A percentile compares a stretch with the other conserved stretches of the same genome.
Conservation (phyloP, 805 yeast genomes). For the Ogataea corticis region DNA sequence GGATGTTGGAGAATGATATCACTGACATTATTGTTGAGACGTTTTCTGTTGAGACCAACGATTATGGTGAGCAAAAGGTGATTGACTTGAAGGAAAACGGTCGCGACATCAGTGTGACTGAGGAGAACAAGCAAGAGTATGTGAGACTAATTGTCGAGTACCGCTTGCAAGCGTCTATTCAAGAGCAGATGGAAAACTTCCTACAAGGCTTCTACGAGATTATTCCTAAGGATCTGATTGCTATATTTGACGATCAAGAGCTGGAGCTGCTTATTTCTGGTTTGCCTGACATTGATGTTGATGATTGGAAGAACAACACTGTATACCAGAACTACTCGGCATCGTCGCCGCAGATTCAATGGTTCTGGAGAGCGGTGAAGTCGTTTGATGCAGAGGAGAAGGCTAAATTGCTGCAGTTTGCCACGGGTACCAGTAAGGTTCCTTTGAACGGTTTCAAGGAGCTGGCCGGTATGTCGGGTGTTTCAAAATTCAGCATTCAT, state of each 20-base stretch:
- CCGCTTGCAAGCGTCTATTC: slow-evolving; percentile 76
- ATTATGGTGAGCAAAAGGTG: slow-evolving; percentile 84
- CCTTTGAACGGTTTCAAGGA: slow-evolving; percentile 93
- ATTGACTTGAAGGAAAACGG: slow-evolving; percentile 86
- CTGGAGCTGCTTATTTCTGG: slow-evolving; percentile 91
- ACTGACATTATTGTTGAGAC: slow-evolving; percentile 95
- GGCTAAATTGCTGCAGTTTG: slow-evolving; percentile 91
- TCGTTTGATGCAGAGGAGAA: slow-evolving; percentile 93
- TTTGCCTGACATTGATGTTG: slow-evolving; percentile 92
- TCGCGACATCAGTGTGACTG: slow-evolving; percentile 80
- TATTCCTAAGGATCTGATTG: slow-evolving; percentile 77
- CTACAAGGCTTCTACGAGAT: slow-evolving; percentile 87
- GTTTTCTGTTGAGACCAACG: slow-evolving; percentile 90
- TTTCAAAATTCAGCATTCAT: slow-evolving; percentile 84
- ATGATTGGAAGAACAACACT: slow-evolving; percentile 92
- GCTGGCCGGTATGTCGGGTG: slow-evolving; percentile 83
- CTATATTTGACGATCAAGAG: slow-evolving; percentile 94
- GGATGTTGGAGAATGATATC: slow-evolving; percentile 97
- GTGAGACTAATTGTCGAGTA: slow-evolving; percentile 85
- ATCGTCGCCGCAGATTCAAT: slow-evolving; percentile 82
- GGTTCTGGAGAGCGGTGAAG: slow-evolving; percentile 98
- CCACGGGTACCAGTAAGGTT: slow-evolving; percentile 96
- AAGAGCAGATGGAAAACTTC: slow-evolving; percentile 85
- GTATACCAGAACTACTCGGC: slow-evolving; percentile 78
- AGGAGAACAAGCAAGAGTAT: slow-evolving; percentile 86